Evolutionary conservation across 495 filamentous ascomycete genomes (phyloP).

Genomic region (Hypoxylon crocopeplum): DNA sequence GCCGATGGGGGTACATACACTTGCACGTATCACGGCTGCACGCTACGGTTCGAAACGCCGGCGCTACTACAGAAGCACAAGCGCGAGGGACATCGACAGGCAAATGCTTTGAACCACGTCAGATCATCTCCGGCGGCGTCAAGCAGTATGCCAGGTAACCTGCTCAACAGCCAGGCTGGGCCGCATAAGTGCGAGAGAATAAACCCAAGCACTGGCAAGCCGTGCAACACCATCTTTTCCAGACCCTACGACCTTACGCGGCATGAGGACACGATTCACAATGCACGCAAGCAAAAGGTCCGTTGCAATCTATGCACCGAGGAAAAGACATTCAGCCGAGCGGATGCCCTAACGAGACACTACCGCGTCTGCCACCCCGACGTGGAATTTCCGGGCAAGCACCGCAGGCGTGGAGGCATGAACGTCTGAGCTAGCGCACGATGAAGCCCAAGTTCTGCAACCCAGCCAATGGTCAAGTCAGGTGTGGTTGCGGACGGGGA

Average conservation of each 20-base stretch:
- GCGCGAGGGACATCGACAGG: constrained; percentile 86
- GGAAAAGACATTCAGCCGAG: constrained; percentile 94
- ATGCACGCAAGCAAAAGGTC: constrained; percentile 93
- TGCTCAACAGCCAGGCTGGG: constrained; percentile 78
- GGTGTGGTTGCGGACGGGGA: constrained; percentile 10
- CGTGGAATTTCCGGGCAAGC: constrained; percentile 78
- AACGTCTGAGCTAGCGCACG: constrained; percentile 31
- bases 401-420: constrained; percentile 48
- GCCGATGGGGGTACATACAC: constrained; percentile 91
- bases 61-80: constrained; percentile 93
- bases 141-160: constrained; percentile 12
- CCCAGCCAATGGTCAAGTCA: constrained; percentile 6
- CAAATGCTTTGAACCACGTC: constrained; percentile 48
- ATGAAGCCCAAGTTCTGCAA: constrained; percentile 4
- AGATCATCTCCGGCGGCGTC: constrained; percentile 26
- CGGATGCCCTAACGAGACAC: constrained; percentile 89
- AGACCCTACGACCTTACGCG: constrained; percentile 97
- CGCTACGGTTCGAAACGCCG: constrained; percentile 84
- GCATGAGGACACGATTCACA: constrained; percentile 98
- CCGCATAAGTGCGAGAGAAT: constrained; percentile 90
- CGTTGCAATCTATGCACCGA: constrained; percentile 94
- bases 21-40: constrained; percentile 93
- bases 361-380: constrained; percentile 91
- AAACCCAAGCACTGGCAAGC: constrained; percentile 95
- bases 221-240: constrained; percentile 95